Evolutionary conservation across 345 rosid species (phyloP).

Genomic region (Salix arbutifolia): DNA sequence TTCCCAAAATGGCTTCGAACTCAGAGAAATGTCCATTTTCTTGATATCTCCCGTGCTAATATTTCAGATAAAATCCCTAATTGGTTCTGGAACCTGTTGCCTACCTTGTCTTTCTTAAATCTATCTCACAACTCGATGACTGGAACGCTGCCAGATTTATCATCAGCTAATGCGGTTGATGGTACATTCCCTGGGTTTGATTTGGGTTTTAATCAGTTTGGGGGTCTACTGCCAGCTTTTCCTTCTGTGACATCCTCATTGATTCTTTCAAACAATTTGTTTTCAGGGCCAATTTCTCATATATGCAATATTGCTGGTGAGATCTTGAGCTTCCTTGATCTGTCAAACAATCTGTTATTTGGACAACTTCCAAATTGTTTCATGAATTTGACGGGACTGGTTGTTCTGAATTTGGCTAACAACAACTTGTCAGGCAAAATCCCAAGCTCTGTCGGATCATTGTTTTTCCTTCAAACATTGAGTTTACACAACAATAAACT

Average conservation of each 20-base stretch:
- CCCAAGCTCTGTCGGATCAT: slow-evolving; percentile 12
- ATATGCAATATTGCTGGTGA: slow-evolving; percentile 1
- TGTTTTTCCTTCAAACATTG: slow-evolving; percentile 12
- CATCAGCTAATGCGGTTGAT: background rate
- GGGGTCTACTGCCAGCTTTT: slow-evolving; percentile 19
- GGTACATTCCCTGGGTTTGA: slow-evolving; percentile 5
- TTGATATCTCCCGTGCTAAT: slow-evolving; percentile 26
- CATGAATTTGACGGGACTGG: background rate
- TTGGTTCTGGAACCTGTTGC: slow-evolving; percentile 25
- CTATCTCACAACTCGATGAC: slow-evolving; percentile 29
- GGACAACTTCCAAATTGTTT: slow-evolving; percentile 14
- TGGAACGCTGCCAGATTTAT: slow-evolving; percentile 24
- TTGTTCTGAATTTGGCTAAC: slow-evolving; percentile 16
- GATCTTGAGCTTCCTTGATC: slow-evolving; percentile 1
- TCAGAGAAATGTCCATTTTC: background rate
- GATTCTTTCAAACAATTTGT: slow-evolving; percentile 22
- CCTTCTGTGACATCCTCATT: slow-evolving; percentile 4
- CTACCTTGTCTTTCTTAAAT: background rate
- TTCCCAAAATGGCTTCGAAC: slow-evolving; percentile 33
- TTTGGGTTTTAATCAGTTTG: slow-evolving; percentile 20
- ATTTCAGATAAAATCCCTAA: slow-evolving; percentile 18
- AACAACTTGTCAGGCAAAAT: slow-evolving; percentile 21
- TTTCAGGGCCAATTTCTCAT: slow-evolving; percentile 15
- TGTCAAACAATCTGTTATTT: slow-evolving; percentile 8
- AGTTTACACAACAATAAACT: slow-evolving; percentile 16